Base-by-base conservation (phyloP, 768 basidiomycete genomes). In the Auriculariales sp. region DNA sequence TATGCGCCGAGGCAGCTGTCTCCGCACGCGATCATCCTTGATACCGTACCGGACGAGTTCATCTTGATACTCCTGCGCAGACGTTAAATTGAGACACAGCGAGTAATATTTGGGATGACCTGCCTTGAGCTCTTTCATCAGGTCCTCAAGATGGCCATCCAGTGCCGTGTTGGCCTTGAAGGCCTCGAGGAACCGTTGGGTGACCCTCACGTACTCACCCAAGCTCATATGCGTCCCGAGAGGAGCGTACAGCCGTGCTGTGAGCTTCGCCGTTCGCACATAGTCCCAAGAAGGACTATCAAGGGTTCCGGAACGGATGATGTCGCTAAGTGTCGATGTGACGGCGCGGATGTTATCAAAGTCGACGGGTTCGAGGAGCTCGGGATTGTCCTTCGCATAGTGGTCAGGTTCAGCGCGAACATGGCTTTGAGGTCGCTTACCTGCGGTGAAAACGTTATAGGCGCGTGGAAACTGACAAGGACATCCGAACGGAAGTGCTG, bases 401-500 rank as follows among this genome's bases (percentile, higher is more conserved):
- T 47, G 30, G 35, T 22, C 28, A 11, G 47, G 55, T 44, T 49
- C 42, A 15, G n/a, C n/a, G n/a, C n/a, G n/a, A n/a, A n/a, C n/a
- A n/a, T n/a, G n/a, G 28, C 28, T 27, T 35, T 12, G 31, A 28
- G 5, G n/a, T 11, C n/a, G 51, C 53, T 49, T 52, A 77, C 84
- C 70, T 80, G 75, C 22, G 82, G 74, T 10, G 69, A 68, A 57
- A 87, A 83, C 33, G 60, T 71, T 59, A 85, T 69, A 0, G 85
- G 83, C 14, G 74, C 68, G 55, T 87, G 80, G 61, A 86, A 89
- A 2, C 82, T 83, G 19, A 93, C 83, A 45, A 93, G 65, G 15
- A 92, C 87, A 57, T 92, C 88, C 9, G 84, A 87, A 25, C 91
- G 78, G 58, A 89, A 93, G 62, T 89, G 81, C 58, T 91, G 79